Evolutionary conservation across 371 early-diverging fungal genomes (phyloP), one percentile per base, ranked within the genome.

Genomic region (Fennellomyces sp.): DNA sequence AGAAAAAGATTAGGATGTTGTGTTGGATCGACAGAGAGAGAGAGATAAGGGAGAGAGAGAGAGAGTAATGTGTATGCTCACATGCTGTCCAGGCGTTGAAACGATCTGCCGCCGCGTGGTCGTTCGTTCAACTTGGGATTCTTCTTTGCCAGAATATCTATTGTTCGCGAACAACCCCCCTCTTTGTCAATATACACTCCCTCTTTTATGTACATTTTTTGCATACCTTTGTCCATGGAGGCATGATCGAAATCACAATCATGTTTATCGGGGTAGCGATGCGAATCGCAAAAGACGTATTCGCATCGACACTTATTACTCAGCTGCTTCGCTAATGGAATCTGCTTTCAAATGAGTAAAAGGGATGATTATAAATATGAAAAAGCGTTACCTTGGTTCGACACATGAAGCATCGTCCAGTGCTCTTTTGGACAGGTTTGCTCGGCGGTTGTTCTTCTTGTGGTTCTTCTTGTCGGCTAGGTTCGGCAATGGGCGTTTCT

Each of bases 271-370:
- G 90, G 88, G 51, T 80, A 85, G 56, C 88, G 89, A 78, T 93
- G 93, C 25, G 81, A 65, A 57, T 93, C 93, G 69, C 93, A 93
- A 70, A 86, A 93, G 35, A 91, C 84, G 64, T 87, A 89, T 49
- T 87, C 85, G 68, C 93, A 93, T 41, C 89, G 83, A 69, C 93
- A 93, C 69, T 86, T 90, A 80, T 91, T 91, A 49, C 84, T 88
- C 23, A 87, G 75, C 73, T 93, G 93, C 73, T 93, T 93, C 54
- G 90, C 87, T n/a, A 91, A 79, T 48, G 90, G 91, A 51, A 93
- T 84, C 83, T 85, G 58, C 11, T 12, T 19, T 23, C 25, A 1
- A 12, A 21, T 23, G 8, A 23, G 23, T 23, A 45, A 45, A 21
- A 45, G 23, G n/a, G 23, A 25, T 33, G 31, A 38, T 12, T 19